phyloP scores from a whole-genome alignment of 192 early-diverging fungal genomes.

The Podila verticillata region DNA sequence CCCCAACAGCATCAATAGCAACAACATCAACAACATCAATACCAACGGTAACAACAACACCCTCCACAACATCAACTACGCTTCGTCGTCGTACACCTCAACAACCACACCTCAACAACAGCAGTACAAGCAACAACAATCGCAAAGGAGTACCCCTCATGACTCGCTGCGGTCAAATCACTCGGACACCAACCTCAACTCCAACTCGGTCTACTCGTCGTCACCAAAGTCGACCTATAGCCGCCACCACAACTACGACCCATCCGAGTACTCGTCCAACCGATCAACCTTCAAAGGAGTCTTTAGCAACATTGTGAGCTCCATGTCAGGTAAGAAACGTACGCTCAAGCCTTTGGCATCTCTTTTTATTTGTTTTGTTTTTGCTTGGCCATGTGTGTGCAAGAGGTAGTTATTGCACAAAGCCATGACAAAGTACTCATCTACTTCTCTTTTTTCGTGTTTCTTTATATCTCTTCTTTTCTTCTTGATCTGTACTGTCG shows the following conservation, averaged over 20 bases:
- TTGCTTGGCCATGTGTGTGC: neutral
- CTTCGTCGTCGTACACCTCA: neutral
- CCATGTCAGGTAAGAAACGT: conserved; percentile 53
- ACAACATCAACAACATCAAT: neutral
- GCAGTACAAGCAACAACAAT: conserved; percentile 2
- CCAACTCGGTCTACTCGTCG: conserved; percentile 17
- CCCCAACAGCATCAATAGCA: conserved; percentile 1
- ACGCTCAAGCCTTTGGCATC: neutral
- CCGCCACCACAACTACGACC: conserved; percentile 34
- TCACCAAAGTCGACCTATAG: conserved; percentile 48
- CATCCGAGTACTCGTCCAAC: conserved; percentile 37
- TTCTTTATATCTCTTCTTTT: no score
- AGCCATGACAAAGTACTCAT: neutral
- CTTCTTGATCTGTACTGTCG: neutral
- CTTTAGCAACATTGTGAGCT: conserved; percentile 64
- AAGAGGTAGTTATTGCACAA: neutral
- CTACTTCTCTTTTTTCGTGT: neutral
- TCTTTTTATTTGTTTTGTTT: neutral
- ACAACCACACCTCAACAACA: neutral
- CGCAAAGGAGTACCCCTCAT: conserved; percentile 26
- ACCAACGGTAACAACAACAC: neutral
- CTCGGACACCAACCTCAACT: conserved; percentile 36
- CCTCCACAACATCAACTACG: neutral
- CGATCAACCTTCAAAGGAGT: conserved; percentile 66
- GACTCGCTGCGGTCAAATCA: conserved; percentile 43